Conservation (phyloP, 208 protist genomes). For the Spongospora subterranea region DNA sequence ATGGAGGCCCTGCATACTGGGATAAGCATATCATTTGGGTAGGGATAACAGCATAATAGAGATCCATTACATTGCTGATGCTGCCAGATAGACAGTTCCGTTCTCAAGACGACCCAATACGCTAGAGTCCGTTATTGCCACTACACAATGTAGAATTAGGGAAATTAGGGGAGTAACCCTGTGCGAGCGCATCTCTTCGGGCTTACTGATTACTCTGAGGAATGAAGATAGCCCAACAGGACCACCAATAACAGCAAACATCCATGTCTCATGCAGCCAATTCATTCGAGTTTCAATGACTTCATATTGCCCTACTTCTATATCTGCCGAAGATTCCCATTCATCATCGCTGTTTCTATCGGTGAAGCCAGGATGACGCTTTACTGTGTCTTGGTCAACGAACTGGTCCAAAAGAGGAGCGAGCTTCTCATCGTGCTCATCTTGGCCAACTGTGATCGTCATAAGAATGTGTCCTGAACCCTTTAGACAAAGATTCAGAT, state of each 20-base stretch:
- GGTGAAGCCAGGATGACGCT: too few species aligned
- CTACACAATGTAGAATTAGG: not conserved
- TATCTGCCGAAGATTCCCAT: too few species aligned
- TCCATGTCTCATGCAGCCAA: not conserved
- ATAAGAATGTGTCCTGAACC: too few species aligned
- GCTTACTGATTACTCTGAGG: not conserved
- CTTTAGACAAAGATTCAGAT: too few species aligned
- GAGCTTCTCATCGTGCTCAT: too few species aligned
- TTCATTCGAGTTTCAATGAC: too few species aligned
- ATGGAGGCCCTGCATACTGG: not conserved
- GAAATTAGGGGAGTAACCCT: not conserved
- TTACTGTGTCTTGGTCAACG: too few species aligned
- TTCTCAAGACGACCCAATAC: not conserved
- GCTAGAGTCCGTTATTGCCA: not conserved
- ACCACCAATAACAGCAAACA: not conserved
- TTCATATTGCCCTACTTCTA: too few species aligned
- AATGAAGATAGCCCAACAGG: not conserved
- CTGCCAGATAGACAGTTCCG: slow-evolving; percentile 4
- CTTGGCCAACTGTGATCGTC: too few species aligned
- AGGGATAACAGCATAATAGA: not conserved
- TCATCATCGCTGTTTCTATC: too few species aligned
- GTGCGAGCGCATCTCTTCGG: too few species aligned
- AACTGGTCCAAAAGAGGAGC: too few species aligned
- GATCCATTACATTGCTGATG: not conserved
- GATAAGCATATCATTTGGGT: not conserved